phyloP scores from a whole-genome alignment of 2,329 filamentous ascomycete species.

The Hymenoscyphus repandus region DNA sequence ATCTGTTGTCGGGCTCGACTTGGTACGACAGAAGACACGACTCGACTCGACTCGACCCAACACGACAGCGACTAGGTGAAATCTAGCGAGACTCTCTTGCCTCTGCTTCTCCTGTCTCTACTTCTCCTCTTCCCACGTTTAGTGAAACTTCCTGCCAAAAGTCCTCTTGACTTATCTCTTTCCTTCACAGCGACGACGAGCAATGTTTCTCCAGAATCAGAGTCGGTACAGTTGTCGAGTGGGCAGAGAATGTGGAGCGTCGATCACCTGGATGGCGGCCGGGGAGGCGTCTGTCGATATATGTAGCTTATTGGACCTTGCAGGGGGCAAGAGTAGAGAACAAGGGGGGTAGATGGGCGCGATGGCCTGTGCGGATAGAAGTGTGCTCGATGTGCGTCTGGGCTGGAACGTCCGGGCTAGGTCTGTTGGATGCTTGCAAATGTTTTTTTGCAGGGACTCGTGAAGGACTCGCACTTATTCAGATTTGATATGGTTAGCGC shows the following conservation, averaged over 20 bases:
- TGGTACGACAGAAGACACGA: background rate
- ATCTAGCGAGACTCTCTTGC: no score
- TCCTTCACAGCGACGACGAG: background rate
- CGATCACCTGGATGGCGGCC: conserved; percentile 36
- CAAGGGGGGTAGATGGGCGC: background rate
- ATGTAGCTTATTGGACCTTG: conserved; percentile 30
- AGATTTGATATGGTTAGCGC: no score
- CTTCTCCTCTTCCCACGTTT: no score
- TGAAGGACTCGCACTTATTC: no score
- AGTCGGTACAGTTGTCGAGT: conserved; percentile 20
- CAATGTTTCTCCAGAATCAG: conserved; percentile 9
- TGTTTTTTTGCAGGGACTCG: background rate
- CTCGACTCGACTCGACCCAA: no score
- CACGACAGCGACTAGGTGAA: no score
- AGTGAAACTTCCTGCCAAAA: no score
- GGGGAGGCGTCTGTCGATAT: conserved; percentile 29
- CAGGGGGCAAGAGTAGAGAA: conserved; percentile 16
- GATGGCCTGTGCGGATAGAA: no score
- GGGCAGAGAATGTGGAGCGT: conserved; percentile 32
- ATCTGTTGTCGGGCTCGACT: background rate
- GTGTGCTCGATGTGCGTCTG: conserved; percentile 8
- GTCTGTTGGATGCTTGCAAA: no score
- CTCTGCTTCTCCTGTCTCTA: no score
- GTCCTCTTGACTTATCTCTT: background rate
- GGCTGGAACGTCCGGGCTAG: no score